phyloP scores from a whole-genome alignment of 2,329 filamentous ascomycete species.

The Mycogone perniciosa region DNA sequence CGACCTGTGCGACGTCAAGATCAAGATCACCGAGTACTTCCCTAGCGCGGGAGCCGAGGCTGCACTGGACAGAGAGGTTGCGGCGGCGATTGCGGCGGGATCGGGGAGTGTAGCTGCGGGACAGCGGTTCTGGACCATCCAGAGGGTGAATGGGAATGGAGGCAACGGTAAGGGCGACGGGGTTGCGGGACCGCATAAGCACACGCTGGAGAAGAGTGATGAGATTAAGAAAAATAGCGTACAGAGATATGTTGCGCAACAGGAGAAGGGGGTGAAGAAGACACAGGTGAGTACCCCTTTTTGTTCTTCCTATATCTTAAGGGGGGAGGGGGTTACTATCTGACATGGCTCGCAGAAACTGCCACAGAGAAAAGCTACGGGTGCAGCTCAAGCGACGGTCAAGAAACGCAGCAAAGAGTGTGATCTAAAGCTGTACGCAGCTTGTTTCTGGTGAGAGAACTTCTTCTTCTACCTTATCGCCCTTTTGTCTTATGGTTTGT shows the following conservation, averaged over 20 bases:
- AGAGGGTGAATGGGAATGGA: conserved; percentile 71
- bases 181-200: conserved; percentile 66
- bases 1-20: conserved; percentile 80
- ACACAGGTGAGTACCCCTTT: conserved; percentile 17
- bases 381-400: conserved; percentile 61
- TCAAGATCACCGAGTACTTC: conserved; percentile 78
- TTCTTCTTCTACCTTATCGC: conserved; percentile 18
- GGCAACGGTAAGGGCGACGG: conserved; percentile 66
- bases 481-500: neutral
- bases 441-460: conserved; percentile 66
- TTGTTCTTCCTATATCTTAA: neutral
- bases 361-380: conserved; percentile 66
- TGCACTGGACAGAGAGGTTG: conserved; percentile 18
- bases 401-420: conserved; percentile 63
- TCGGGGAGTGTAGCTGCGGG: conserved; percentile 28
- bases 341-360: conserved; percentile 47
- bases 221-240: conserved; percentile 77
- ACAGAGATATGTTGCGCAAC: conserved; percentile 56
- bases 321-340: neutral
- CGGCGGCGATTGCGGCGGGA: conserved; percentile 12
- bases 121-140: conserved; percentile 64
- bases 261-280: conserved; percentile 60
- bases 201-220: conserved; percentile 66
- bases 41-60: conserved; percentile 40
- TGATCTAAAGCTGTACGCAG: conserved; percentile 71